These are phyloP conservation scores for Madurella mycetomatis DNA, from an alignment of 2,329 filamentous ascomycete genomes.

Conservation along the genomic window DNA sequence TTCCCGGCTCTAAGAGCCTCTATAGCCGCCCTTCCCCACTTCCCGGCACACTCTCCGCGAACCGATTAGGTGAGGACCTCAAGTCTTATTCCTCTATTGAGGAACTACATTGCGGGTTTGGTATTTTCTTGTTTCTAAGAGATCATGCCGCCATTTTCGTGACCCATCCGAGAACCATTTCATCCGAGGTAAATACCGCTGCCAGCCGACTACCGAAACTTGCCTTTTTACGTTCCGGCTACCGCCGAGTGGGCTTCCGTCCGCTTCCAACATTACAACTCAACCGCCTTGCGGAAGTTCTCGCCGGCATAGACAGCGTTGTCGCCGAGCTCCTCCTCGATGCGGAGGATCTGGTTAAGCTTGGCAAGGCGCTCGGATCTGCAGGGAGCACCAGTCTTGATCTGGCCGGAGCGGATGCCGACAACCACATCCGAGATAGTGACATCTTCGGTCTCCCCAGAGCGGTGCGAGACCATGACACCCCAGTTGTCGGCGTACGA, in stretches of 20 bases:
- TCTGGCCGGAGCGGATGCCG: constrained; percentile 92
- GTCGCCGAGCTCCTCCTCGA: constrained; percentile 95
- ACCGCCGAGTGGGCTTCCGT: constrained; percentile 11
- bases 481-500: constrained; percentile 94
- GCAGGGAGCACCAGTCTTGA: constrained; percentile 96
- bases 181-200: constrained; percentile 20
- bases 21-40: too few species aligned
- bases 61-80: neutral
- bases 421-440: constrained; percentile 98
- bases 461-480: constrained; percentile 99
- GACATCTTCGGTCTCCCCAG: constrained; percentile 98
- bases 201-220: constrained; percentile 12
- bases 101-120: constrained; percentile 12
- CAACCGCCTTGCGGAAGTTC: constrained; percentile 88
- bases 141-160: constrained; percentile 25
- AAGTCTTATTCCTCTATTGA: neutral
- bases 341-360: constrained; percentile 99
- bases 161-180: constrained; percentile 17
- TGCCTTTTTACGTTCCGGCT: constrained; percentile 14
- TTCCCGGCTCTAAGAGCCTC: too few species aligned
- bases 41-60: neutral
- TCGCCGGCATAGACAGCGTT: constrained; percentile 87
- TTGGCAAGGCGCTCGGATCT: constrained; percentile 98
- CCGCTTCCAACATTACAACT: constrained; percentile 58
- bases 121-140: constrained; percentile 23